Base-by-base conservation (phyloP, 179 eudicot species). In the Beta macrorhiza region DNA sequence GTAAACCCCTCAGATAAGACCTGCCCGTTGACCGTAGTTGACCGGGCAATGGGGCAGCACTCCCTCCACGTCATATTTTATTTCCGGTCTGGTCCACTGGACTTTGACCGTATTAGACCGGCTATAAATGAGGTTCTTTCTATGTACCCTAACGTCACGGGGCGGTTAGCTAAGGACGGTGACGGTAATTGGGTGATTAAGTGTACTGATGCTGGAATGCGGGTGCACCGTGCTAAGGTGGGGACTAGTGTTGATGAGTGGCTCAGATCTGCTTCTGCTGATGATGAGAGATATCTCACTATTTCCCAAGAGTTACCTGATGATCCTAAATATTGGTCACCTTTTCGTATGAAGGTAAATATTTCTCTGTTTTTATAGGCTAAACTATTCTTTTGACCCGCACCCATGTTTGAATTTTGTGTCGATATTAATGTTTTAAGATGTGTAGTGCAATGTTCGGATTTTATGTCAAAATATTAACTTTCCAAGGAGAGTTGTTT, bases 141-240 rank as follows among this genome's bases (percentile, higher is more conserved):
- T 47, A 2, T 77, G 75, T 91, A 90, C 68, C 95, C 91, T 25
- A 75, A 72, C 5, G 88, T 87, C 4, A 87, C 85, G 12, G 95
- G 95, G 51, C 84, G 95, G 78, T 80, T 91, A 78, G 77, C 79
- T 67, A 80, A 79, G 42, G 92, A 79, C 2, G 77, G 29, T 15
- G 86, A 84, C 0, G 90, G 89, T 13, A 79, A 82, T 17, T 91
- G 93, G 93, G 42, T 15, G 19, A 83, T 91, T 4, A 87, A 70
- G 86, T 87, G 86, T 79, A 90, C 84, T n/a, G 95, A 90, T 51
- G 90, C 93, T 59, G 95, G 95, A 0, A 84, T 91, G 11, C 67
- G 95, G 79, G 79, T 74, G 84, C 37, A 83, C n/a, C 75, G 84
- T 76, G 95, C 93, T 4, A 88, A 25, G 20, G 93, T 87, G 72